phyloP scores from a whole-genome alignment of 2,329 filamentous ascomycete species.

The Scedosporium aurantiacum region DNA sequence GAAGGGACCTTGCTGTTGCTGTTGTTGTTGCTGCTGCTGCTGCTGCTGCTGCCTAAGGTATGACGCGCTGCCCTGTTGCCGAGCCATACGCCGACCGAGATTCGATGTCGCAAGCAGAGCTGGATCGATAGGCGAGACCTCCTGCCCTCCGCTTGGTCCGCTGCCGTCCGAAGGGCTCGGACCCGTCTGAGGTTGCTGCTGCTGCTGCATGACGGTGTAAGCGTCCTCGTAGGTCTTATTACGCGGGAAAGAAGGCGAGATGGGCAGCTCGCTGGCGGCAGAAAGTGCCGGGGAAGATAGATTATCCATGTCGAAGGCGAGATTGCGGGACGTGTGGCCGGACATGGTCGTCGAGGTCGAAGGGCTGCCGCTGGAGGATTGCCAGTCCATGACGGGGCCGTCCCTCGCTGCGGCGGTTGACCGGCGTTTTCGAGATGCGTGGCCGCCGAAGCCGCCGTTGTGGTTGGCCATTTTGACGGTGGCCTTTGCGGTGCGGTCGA shows the following conservation, averaged over 20 bases:
- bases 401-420: constrained; percentile 12
- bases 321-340: constrained; percentile 4
- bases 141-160: neutral
- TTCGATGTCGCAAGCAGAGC: constrained; percentile 33
- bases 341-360: constrained; percentile 14
- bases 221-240: constrained; percentile 18
- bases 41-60: constrained; percentile 19
- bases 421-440: constrained; percentile 17
- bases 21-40: constrained; percentile 18
- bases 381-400: constrained; percentile 18
- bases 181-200: constrained; percentile 12
- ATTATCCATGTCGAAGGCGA: constrained; percentile 26
- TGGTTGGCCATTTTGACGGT: constrained; percentile 92
- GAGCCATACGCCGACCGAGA: constrained; percentile 24
- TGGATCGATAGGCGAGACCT: constrained; percentile 28
- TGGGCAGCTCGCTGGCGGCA: constrained; percentile 21
- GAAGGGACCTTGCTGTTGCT: constrained; percentile 15
- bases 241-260: constrained; percentile 27
- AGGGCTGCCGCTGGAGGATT: constrained; percentile 15
- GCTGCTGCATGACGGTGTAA: constrained; percentile 19
- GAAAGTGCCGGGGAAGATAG: constrained; percentile 30
- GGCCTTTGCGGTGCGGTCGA: constrained; percentile 88
- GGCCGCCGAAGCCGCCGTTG: constrained; percentile 64
- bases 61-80: constrained; percentile 18
- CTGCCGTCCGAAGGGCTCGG: constrained; percentile 16